These are phyloP conservation scores for Escallonia rubra DNA, from an alignment of 129 eudicot species.

Conservation along the genomic window DNA sequence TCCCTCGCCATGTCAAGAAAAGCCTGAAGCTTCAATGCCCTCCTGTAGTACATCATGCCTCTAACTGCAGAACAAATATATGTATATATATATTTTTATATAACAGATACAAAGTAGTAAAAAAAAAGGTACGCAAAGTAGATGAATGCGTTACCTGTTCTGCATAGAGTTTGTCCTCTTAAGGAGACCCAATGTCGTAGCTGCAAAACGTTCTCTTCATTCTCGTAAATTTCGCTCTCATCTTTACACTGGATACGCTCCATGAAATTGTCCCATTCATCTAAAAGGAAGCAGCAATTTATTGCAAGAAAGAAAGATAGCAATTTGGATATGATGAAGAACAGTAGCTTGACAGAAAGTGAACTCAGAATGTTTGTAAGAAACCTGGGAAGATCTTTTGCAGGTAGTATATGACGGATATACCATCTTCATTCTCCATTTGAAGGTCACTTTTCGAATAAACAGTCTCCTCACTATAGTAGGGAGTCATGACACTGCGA, in stretches of 20 bases:
- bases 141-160: slow-evolving; percentile 58
- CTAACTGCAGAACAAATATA: slow-evolving; percentile 60
- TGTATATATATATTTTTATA: not conserved
- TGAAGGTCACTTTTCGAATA: slow-evolving; percentile 90
- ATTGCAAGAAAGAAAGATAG: not conserved
- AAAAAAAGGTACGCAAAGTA: not conserved
- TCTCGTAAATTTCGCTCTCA: slow-evolving; percentile 62
- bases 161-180: slow-evolving; percentile 97
- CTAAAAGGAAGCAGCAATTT: slow-evolving; percentile 34
- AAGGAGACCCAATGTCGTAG: slow-evolving; percentile 99
- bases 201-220: slow-evolving; percentile 83
- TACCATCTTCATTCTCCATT: slow-evolving; percentile 96
- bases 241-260: slow-evolving; percentile 84
- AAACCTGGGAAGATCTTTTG: slow-evolving; percentile 96
- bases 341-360: slow-evolving; percentile 1
- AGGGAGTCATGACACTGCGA: slow-evolving; percentile 98
- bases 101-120: slow-evolving; percentile 1
- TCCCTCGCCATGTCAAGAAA: slow-evolving; percentile 97
- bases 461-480: slow-evolving; percentile 95
- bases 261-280: slow-evolving; percentile 97
- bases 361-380: not conserved
- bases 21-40: slow-evolving; percentile 99
- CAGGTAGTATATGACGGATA: slow-evolving; percentile 81
- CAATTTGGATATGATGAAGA: not conserved
- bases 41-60: slow-evolving; percentile 98